phyloP scores from a whole-genome alignment of 2,329 filamentous ascomycete genomes.

The Diplodia scrobiculata region DNA sequence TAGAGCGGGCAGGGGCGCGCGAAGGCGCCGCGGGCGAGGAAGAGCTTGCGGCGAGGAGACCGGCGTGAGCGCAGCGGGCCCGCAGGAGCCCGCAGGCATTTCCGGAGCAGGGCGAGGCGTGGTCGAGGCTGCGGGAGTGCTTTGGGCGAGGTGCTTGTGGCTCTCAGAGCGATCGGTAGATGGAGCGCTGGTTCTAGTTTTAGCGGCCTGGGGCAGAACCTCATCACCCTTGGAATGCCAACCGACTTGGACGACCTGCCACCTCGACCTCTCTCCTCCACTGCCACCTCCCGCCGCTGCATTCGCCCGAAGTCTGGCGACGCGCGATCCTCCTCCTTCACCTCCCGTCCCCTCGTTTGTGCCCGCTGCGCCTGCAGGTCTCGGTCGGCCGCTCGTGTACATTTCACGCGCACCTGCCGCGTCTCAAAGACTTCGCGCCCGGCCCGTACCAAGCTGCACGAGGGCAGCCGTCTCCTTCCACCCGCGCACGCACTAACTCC shows the following conservation, averaged over 20 bases:
- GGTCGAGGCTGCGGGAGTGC: slow-evolving; percentile 10
- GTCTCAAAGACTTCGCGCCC: slow-evolving; percentile 29
- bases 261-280: slow-evolving; percentile 11
- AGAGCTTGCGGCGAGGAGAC: background rate
- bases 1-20: slow-evolving; percentile 12
- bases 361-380: slow-evolving; percentile 14
- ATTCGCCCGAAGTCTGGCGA: slow-evolving; percentile 3
- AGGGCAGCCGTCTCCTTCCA: slow-evolving; percentile 2
- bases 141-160: background rate
- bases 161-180: slow-evolving; percentile 10
- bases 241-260: slow-evolving; percentile 5
- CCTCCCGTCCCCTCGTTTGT: slow-evolving; percentile 10
- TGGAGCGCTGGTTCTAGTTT: background rate
- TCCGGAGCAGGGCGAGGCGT: slow-evolving; percentile 6
- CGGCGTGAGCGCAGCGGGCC: background rate
- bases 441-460: slow-evolving; percentile 26
- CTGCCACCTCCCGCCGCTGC: slow-evolving; percentile 18
- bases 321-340: slow-evolving; percentile 13
- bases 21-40: background rate
- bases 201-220: slow-evolving; percentile 8
- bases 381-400: slow-evolving; percentile 31
- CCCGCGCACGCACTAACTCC: slow-evolving; percentile 16
- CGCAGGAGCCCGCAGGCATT: background rate
- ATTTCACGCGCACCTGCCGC: slow-evolving; percentile 34
- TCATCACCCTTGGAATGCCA: slow-evolving; percentile 26